phyloP scores from a whole-genome alignment of 2,329 filamentous ascomycete species.

The Trichophaea hybrida region DNA sequence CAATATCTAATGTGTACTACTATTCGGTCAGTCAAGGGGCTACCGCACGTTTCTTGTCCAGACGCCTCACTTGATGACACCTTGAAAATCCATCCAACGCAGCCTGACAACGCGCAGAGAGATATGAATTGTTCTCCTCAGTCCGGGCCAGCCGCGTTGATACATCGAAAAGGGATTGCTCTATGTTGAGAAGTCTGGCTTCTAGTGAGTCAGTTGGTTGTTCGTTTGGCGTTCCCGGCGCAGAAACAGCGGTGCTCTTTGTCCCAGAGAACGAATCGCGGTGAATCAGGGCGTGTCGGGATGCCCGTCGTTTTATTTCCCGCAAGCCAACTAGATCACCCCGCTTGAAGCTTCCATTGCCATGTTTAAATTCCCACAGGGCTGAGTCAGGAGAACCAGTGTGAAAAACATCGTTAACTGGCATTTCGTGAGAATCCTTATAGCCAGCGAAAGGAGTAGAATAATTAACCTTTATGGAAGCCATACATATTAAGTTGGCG shows the following conservation, averaged over 20 bases:
- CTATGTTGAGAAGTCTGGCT: conserved; percentile 56
- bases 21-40: too few species aligned
- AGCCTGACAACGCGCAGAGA: conserved; percentile 67
- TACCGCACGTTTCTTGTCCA: too few species aligned
- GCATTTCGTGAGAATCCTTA: conserved; percentile 8
- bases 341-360: conserved; percentile 90
- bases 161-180: conserved; percentile 72
- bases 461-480: conserved; percentile 76
- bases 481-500: conserved; percentile 98
- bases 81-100: conserved; percentile 67
- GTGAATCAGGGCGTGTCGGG: conserved; percentile 82
- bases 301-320: conserved; percentile 91
- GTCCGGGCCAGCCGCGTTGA: conserved; percentile 60
- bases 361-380: conserved; percentile 97
- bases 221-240: conserved; percentile 68
- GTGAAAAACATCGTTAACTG: conserved; percentile 97
- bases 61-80: conserved; percentile 45
- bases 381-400: conserved; percentile 85
- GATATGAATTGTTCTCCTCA: conserved; percentile 66
- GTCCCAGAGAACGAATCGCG: conserved; percentile 65
- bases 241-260: conserved; percentile 59
- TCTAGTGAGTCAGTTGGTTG: conserved; percentile 59
- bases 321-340: conserved; percentile 80
- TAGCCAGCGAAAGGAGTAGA: background rate
- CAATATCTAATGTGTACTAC: conserved; percentile 31